These are phyloP conservation scores for Thamnidium elegans DNA, from an alignment of 192 early-diverging fungal genomes.

Conservation along the genomic window DNA sequence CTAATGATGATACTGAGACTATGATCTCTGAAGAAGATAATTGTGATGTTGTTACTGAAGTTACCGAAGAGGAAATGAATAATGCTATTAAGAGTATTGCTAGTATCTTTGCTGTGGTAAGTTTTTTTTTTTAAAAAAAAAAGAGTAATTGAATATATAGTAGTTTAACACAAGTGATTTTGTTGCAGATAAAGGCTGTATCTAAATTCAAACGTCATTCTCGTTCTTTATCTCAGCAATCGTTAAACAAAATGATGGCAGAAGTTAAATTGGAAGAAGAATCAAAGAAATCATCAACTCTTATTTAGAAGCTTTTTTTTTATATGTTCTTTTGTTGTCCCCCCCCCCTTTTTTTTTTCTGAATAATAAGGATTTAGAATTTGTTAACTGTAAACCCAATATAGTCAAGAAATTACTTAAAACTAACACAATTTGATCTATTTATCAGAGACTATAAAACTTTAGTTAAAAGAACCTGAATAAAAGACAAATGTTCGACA, in stretches of 20 bases:
- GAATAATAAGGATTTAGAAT: too few species aligned
- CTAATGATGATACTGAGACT: conserved; percentile 55
- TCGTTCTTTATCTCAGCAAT: conserved; percentile 35
- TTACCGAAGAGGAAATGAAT: conserved; percentile 85
- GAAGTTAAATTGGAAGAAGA: conserved; percentile 9
- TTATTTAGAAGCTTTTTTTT: too few species aligned
- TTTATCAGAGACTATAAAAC: too few species aligned
- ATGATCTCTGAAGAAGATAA: conserved; percentile 79
- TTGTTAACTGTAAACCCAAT: too few species aligned
- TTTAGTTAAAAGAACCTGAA: too few species aligned
- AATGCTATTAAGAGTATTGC: conserved; percentile 67
- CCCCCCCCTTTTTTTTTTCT: too few species aligned
- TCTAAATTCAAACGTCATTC: conserved; percentile 48
- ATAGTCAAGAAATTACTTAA: too few species aligned
- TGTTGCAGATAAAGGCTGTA: conserved; percentile 45
- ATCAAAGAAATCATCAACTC: too few species aligned
- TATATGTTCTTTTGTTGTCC: too few species aligned
- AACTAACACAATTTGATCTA: too few species aligned
- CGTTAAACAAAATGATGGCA: conserved; percentile 22
- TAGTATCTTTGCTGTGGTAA: conserved; percentile 64
- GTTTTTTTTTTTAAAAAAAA: conserved; percentile 14
- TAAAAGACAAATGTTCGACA: too few species aligned
- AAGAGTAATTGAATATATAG: too few species aligned
- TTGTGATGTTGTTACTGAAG: conserved; percentile 60
- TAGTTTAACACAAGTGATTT: not conserved